phyloP scores from a whole-genome alignment of 257 asterid species.

The Asclepias syriaca region DNA sequence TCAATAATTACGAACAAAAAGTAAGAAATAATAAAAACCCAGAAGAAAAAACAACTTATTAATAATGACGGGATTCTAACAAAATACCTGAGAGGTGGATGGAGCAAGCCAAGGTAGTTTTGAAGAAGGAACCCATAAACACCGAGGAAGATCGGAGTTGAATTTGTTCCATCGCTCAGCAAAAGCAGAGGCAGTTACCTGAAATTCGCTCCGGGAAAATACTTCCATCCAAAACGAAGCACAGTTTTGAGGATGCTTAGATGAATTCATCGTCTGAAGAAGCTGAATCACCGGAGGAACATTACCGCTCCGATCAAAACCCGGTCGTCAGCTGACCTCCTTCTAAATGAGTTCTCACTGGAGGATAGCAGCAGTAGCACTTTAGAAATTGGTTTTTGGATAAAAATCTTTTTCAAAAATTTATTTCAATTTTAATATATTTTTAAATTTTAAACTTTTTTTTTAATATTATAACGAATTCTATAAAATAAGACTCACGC shows the following conservation, averaged over 20 bases:
- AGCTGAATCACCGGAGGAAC: background rate
- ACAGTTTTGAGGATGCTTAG: background rate
- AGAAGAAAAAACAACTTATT: background rate
- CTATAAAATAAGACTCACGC: no score
- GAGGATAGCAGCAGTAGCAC: no score
- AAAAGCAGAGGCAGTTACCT: conserved; percentile 50
- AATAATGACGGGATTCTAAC: background rate
- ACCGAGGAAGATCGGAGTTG: conserved; percentile 54
- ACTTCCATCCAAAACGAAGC: conserved; percentile 42
- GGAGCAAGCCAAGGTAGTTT: conserved; percentile 39
- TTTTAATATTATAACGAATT: no score
- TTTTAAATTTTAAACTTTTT: no score
- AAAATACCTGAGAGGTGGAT: conserved; percentile 13
- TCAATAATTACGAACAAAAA: background rate
- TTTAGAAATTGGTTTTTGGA: no score
- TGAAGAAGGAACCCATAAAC: conserved; percentile 58
- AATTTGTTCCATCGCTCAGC: conserved; percentile 57
- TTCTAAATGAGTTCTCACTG: no score
- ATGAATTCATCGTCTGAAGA: background rate
- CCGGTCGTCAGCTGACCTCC: no score
- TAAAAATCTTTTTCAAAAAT: no score
- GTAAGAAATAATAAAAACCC: background rate
- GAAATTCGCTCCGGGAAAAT: conserved; percentile 49
- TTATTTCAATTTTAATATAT: no score
- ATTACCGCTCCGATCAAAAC: background rate